Evolutionary conservation across 208 protist genomes (phyloP).

Genomic region (Blastocrithidia nonstop): DNA sequence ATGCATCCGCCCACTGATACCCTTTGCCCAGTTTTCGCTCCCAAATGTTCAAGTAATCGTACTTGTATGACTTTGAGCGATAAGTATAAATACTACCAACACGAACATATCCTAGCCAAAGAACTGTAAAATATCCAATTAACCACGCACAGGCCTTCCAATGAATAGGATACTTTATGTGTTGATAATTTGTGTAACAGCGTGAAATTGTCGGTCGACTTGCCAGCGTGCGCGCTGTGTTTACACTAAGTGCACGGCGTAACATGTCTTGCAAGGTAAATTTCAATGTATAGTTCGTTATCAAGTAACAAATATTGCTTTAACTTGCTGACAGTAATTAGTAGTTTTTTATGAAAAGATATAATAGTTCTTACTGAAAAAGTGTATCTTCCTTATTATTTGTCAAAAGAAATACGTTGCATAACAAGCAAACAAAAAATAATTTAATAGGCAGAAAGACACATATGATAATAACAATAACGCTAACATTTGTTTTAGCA

Average conservation of each 20-base stretch:
- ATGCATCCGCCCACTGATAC: slow-evolving; percentile 81
- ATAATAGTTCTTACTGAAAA: too few relatives aligned
- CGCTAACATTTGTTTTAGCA: too few relatives aligned
- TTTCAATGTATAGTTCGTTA: too few relatives aligned
- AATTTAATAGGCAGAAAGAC: too few relatives aligned
- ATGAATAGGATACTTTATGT: slow-evolving; percentile 73
- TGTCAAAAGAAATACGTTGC: too few relatives aligned
- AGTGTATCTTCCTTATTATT: too few relatives aligned
- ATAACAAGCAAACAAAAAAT: too few relatives aligned
- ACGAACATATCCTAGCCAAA: slow-evolving; percentile 56
- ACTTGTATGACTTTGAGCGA: slow-evolving; percentile 57
- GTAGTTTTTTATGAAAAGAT: too few relatives aligned
- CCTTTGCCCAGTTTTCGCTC: slow-evolving; percentile 72
- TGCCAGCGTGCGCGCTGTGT: slow-evolving; percentile 11
- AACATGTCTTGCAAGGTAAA: slow-evolving; percentile 41
- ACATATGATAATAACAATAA: too few relatives aligned
- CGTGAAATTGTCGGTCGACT: slow-evolving; percentile 13
- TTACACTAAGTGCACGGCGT: slow-evolving; percentile 42
- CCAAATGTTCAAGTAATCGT: slow-evolving; percentile 72
- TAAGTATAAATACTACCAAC: slow-evolving; percentile 26
- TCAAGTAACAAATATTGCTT: too few relatives aligned
- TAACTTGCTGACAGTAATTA: too few relatives aligned
- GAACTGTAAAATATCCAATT: slow-evolving; percentile 50
- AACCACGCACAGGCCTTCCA: slow-evolving; percentile 17
- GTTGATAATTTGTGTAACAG: slow-evolving; percentile 65